These are phyloP conservation scores for Neonectria coccinea DNA, from an alignment of 2,329 filamentous ascomycete species.

Conservation along the genomic window DNA sequence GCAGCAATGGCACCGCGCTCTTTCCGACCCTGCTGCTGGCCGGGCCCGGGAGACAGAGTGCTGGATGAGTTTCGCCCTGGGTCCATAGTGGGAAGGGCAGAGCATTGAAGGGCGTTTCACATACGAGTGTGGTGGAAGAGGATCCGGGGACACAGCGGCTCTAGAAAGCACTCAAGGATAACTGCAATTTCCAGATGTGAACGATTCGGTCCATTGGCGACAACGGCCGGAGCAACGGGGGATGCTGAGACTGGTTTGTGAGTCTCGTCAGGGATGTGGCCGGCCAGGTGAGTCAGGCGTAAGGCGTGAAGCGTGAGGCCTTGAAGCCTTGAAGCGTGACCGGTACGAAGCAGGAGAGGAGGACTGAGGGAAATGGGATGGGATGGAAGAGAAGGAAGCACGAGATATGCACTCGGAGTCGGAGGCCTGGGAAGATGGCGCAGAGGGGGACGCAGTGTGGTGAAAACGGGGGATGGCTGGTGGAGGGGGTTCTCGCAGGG, in stretches of 20 bases:
- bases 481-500: constrained; percentile 26
- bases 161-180: constrained; percentile 42
- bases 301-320: no score
- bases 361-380: constrained; percentile 31
- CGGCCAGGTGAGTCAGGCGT: constrained; percentile 16
- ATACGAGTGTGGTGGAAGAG: constrained; percentile 31
- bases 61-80: constrained; percentile 41
- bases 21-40: constrained; percentile 50
- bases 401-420: constrained; percentile 31
- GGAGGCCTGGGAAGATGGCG: constrained; percentile 22
- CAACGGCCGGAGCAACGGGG: constrained; percentile 16
- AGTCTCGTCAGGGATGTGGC: constrained; percentile 24
- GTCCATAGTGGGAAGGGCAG: constrained; percentile 42
- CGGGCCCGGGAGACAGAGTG: constrained; percentile 51
- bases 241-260: constrained; percentile 31
- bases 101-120: constrained; percentile 34
- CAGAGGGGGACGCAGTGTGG: constrained; percentile 22
- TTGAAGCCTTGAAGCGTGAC: constrained; percentile 21
- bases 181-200: constrained; percentile 30
- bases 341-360: background rate
- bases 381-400: constrained; percentile 20
- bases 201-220: constrained; percentile 41
- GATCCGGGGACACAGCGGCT: constrained; percentile 33
- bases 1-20: constrained; percentile 56
- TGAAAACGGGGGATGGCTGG: constrained; percentile 37